Percentiles rank a stretch among this genome's conserved stretches.
phyloP scores from a whole-genome alignment of 768 basidiomycete genomes.

The Nevesoporus exiguus region DNA sequence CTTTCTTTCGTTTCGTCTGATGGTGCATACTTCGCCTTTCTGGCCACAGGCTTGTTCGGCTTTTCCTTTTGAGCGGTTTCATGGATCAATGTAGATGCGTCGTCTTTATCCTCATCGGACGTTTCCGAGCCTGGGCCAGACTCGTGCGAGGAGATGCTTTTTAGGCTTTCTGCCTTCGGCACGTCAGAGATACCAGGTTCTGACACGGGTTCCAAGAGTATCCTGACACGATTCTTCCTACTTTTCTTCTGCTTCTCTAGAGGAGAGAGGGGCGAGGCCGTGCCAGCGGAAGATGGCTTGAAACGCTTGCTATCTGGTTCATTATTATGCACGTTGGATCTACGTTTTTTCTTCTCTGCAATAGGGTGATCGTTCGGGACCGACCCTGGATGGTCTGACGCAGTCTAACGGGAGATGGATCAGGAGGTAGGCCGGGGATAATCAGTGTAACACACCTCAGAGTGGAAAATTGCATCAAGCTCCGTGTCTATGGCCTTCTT shows the following conservation, averaged over 20 bases:
- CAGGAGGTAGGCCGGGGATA: not conserved
- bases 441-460: conserved; percentile 40
- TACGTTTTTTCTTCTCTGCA: conserved; percentile 11
- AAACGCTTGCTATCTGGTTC: conserved; percentile 17
- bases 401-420: conserved; percentile 8
- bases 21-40: conserved; percentile 51
- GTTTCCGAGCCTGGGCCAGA: conserved; percentile 28
- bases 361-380: conserved; percentile 1
- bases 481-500: conserved; percentile 51
- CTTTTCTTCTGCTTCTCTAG: conserved; percentile 13
- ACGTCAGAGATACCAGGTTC: not conserved
- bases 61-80: conserved; percentile 46
- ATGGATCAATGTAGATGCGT: conserved; percentile 50
- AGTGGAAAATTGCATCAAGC: conserved; percentile 59
- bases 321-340: conserved; percentile 11
- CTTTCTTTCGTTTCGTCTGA: conserved; percentile 68
- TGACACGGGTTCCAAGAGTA: not conserved
- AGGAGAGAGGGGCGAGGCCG: conserved; percentile 22
- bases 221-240: conserved; percentile 5
- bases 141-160: conserved; percentile 12
- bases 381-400: conserved; percentile 1
- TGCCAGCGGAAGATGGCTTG: conserved; percentile 6
- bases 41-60: conserved; percentile 25
- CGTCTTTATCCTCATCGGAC: conserved; percentile 34
- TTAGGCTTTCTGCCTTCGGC: not conserved